phyloP scores from a whole-genome alignment of 2,329 filamentous ascomycete species.

The Colletotrichum tropicale region DNA sequence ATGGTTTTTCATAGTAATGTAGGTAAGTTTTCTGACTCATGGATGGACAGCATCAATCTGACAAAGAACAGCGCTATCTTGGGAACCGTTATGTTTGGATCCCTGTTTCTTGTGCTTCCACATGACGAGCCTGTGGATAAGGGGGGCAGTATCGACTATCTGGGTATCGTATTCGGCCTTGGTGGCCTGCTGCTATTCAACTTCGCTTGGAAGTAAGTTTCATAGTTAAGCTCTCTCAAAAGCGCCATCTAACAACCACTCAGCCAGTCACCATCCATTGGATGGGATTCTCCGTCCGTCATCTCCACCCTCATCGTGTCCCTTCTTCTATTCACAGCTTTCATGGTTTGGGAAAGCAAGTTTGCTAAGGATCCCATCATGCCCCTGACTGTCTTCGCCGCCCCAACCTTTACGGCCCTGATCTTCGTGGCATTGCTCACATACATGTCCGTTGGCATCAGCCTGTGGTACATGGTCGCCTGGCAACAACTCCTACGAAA shows the following conservation, averaged over 20 bases:
- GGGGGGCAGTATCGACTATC: slow-evolving; percentile 26
- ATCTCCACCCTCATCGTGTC: not conserved
- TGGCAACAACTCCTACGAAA: slow-evolving; percentile 27
- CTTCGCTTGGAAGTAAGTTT: slow-evolving; percentile 53
- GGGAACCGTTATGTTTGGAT: not conserved
- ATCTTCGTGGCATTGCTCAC: not conserved
- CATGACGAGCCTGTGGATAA: not conserved
- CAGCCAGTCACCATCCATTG: not conserved
- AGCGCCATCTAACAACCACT: not conserved
- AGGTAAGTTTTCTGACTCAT: not conserved
- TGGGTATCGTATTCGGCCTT: slow-evolving; percentile 27
- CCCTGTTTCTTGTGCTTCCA: not conserved
- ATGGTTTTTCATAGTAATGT: not conserved
- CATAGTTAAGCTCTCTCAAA: not conserved
- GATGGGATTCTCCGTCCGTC: not conserved
- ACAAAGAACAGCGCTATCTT: not conserved
- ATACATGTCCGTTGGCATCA: not conserved
- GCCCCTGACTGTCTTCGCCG: not conserved
- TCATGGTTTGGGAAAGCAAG: not conserved
- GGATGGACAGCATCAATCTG: not conserved
- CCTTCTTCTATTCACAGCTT: not conserved
- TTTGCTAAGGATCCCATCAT: not conserved
- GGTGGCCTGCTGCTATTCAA: slow-evolving; percentile 50
- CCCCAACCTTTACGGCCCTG: not conserved
- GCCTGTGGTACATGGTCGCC: not conserved